A percentile compares a stretch with the other conserved stretches of the same genome.
Evolutionary conservation across 441 rosid genomes (phyloP).

Genomic region (Brassica balearica): DNA sequence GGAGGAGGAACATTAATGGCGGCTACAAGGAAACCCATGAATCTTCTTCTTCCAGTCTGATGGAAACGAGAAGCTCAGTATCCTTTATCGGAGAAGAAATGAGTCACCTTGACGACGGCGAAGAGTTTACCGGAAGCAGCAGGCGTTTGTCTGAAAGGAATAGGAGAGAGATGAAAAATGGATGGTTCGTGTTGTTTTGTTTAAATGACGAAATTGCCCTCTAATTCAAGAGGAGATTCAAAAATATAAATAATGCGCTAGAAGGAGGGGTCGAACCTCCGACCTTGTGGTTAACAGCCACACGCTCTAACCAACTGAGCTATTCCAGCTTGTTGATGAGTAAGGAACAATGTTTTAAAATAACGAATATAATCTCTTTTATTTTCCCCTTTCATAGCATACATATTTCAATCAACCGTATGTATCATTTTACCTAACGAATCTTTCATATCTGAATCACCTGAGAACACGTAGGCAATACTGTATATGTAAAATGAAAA

Average conservation of each 20-base stretch:
- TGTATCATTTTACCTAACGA: not conserved
- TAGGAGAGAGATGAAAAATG: slow-evolving; percentile 25
- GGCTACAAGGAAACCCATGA: slow-evolving; percentile 57
- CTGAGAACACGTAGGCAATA: not conserved
- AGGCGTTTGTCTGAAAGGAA: not conserved
- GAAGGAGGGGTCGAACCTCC: slow-evolving; percentile 95
- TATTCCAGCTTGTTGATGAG: slow-evolving; percentile 65
- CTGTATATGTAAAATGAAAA: not conserved
- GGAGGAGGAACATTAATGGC: slow-evolving; percentile 51
- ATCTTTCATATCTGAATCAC: not conserved
- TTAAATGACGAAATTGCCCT: slow-evolving; percentile 36
- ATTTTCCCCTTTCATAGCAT: not conserved
- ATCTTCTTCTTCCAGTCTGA: not conserved
- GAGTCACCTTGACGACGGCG: slow-evolving; percentile 19
- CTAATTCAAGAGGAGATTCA: not conserved
- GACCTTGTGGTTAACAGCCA: slow-evolving; percentile 99
- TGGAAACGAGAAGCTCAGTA: not conserved
- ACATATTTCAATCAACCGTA: slow-evolving; percentile 7
- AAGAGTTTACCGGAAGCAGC: slow-evolving; percentile 17
- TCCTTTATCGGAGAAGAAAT: not conserved
- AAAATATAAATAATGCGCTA: slow-evolving; percentile 45
- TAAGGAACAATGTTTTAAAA: not conserved
- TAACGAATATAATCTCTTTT: not conserved
- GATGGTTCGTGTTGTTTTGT: slow-evolving; percentile 33
- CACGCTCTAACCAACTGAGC: slow-evolving; percentile 98